Evolutionary conservation across 73 alveolate genomes (phyloP), one percentile per base, ranked within the genome.

Genomic region (Paramecium biaurelia): DNA sequence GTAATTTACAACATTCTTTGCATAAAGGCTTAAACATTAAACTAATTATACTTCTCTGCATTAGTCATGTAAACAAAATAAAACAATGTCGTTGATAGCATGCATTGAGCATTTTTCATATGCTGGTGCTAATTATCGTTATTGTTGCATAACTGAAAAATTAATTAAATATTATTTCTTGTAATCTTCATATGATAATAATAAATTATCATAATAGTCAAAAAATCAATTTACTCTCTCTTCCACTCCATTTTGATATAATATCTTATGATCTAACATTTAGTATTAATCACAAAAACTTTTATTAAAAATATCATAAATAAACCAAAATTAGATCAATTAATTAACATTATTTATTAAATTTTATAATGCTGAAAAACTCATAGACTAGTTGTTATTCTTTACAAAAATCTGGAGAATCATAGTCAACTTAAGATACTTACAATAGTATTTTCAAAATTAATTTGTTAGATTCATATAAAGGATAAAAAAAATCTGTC

Each of bases 1-100:
- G 87, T 34, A 74, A 35, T 74, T 74, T 74, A 41, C 87, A 74
- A 37, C 87, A 74, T 37, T 74, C 87, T 74, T 74, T 74, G 32
- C 87, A 74, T 20, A 74, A 74, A 3, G 87, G 87, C 87, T 74
- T 21, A 15, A 18, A 15, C 2, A 14, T 67, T n/a, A 14, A 32
- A 34, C 0, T 28, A 21, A 12, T 6, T 11, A 30, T 74, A 74
- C 87, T 8, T 74, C 87, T 41, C 12, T 28, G 38, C 87, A 74
- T 41, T 74, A 5, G 18, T 20, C 87, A 37, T 34, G 35, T 37
- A 74, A 4, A 74, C 87, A 74, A 41, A 74, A 74, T 37, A 74
- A 74, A 15, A 74, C 87, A 32, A 74, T 34, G 4, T 74, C 87
- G 11, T 74, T 74, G 57, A 37, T 23, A 12, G 57, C 12, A 37